Evolutionary conservation across 2,329 filamentous ascomycete genomes (phyloP), one percentile per base, ranked within the genome.

Genomic region (Aspergillus proliferans): DNA sequence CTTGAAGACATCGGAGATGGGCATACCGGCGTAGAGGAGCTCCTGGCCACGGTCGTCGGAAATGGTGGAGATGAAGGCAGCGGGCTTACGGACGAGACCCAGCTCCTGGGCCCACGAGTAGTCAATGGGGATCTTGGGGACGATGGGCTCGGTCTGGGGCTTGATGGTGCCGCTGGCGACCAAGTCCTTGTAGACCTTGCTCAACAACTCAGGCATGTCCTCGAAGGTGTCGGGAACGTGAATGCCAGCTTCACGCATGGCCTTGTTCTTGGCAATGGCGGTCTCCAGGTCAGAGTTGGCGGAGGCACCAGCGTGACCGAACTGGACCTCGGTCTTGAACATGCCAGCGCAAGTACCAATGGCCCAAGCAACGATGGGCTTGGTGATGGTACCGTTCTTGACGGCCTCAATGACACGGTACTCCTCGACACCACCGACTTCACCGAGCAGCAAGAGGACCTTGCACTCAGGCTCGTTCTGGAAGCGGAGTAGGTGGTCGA

Each of bases 301-400:
- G 62, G 96, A 96, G 47, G 93, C 90, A 76, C 93, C 93, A 65
- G 93, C 93, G 79, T 98, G 93, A 67, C 93, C 93, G 77, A 98
- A 98, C 76, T 98, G 93, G 42, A 98, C 93, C 80, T 98, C 93
- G 38, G 93, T 98, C 86, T 95, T 97, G 81, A 98, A 95, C 90
- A 98, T 93, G 82, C 88, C 92, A 57, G 93, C 93, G 74, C 94
- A 96, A 64, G 93, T 98, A 80, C 93, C 93, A 67, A 98, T 98
- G 61, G 93, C 93, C 93, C 93, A 98, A 40, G 93, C 93, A 53
- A 98, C 91, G 67, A 98, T 93, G 65, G 93, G 93, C 85, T 98
- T 98, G 71, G 86, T 98, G 72, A 98, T 95, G 69, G 82, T 75
- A 65, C 93, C 93, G 59, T 87, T 81, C 84, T 97, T 93, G 63